phyloP scores from a whole-genome alignment of 2,329 filamentous ascomycete species.

The Albophoma yamanashiensis region DNA sequence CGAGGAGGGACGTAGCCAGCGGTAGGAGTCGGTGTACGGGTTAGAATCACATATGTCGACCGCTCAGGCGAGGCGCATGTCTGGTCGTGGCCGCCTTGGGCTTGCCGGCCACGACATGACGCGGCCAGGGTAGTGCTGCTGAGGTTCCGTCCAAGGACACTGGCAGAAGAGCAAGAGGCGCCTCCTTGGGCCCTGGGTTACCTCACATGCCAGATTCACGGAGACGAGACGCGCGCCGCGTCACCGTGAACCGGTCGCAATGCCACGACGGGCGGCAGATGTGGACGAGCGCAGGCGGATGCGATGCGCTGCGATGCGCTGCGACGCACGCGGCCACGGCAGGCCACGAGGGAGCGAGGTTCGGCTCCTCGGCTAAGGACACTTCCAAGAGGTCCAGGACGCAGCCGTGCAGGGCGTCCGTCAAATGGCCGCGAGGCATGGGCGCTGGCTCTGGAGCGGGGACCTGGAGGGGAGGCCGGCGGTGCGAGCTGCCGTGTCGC shows the following conservation, averaged over 20 bases:
- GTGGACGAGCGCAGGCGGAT: neutral
- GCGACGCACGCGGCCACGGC: neutral
- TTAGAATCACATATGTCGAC: neutral
- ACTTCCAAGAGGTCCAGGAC: neutral
- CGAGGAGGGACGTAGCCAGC: neutral
- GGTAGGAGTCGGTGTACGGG: neutral
- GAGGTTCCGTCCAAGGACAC: neutral
- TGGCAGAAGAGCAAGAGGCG: neutral
- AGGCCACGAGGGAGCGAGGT: constrained; percentile 1
- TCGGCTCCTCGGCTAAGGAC: constrained; percentile 2
- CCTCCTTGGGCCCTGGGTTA: neutral
- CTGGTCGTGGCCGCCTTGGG: neutral
- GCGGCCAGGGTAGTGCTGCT: neutral
- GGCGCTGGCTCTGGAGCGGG: neutral
- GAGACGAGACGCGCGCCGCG: neutral
- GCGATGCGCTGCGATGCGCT: neutral
- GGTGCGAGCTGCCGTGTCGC: neutral
- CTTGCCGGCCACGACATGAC: neutral
- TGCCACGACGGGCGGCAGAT: constrained; percentile 2
- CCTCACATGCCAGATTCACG: constrained; percentile 1
- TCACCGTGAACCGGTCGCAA: neutral
- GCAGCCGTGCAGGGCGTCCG: neutral
- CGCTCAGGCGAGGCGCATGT: neutral
- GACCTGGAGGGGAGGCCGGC: neutral
- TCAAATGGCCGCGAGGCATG: neutral